These are phyloP conservation scores for Umbilicaria muhlenbergii DNA, from an alignment of 495 filamentous ascomycete species.

Conservation along the genomic window DNA sequence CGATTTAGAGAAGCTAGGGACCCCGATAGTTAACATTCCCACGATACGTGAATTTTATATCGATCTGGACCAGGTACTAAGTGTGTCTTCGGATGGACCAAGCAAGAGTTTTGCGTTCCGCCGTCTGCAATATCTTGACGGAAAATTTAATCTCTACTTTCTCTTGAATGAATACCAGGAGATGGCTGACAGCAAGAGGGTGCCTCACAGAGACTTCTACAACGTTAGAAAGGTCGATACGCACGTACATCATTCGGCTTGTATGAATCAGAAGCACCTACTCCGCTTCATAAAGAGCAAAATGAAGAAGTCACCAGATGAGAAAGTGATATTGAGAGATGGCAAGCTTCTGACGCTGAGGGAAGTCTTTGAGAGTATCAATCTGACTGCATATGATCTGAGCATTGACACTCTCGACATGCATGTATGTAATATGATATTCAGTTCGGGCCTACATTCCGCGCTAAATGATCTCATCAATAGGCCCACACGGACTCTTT, in stretches of 20 bases:
- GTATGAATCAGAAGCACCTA: conserved; percentile 99
- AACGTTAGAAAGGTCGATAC: conserved; percentile 98
- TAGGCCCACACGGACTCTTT: conserved; percentile 95
- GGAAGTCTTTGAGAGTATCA: conserved; percentile 95
- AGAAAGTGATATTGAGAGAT: conserved; percentile 85
- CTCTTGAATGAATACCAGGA: conserved; percentile 95
- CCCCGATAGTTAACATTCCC: conserved; percentile 65
- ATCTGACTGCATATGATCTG: conserved; percentile 88
- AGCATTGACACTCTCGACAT: conserved; percentile 98
- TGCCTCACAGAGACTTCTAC: conserved; percentile 96
- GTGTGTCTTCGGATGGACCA: conserved; percentile 81
- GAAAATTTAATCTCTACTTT: conserved; percentile 86
- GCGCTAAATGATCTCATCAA: not conserved
- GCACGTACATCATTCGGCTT: conserved; percentile 96
- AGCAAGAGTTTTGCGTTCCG: conserved; percentile 95
- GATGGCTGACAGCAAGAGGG: conserved; percentile 91
- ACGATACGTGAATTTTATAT: conserved; percentile 88
- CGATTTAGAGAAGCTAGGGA: conserved; percentile 38
- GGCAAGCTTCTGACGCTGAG: conserved; percentile 79
- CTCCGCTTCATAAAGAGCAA: conserved; percentile 98
- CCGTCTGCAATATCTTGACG: conserved; percentile 85
- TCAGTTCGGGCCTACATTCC: not conserved
- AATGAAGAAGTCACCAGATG: conserved; percentile 93
- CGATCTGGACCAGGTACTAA: conserved; percentile 75
- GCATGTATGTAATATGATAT: conserved; percentile 47